Evolutionary conservation across 2,329 filamentous ascomycete genomes (phyloP).

Genomic region (Colletotrichum sojae): DNA sequence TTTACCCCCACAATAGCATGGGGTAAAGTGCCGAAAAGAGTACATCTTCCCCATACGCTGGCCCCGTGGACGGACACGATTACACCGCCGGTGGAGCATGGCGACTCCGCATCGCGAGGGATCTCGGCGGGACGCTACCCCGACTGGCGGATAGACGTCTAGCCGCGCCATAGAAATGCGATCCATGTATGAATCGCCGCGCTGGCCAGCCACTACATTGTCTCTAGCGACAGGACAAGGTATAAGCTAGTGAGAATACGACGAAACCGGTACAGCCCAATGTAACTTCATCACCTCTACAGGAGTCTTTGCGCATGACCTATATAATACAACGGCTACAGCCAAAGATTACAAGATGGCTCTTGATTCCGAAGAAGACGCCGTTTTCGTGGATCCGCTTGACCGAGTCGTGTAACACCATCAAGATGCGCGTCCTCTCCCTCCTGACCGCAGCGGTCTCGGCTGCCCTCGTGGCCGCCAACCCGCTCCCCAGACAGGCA

Average conservation of each 20-base stretch:
- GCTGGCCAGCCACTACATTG: no score
- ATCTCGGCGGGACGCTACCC: conserved; percentile 31
- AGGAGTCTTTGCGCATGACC: not conserved
- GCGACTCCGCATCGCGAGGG: conserved; percentile 13
- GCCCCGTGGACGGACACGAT: conserved; percentile 20
- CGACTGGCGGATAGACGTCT: conserved; percentile 15
- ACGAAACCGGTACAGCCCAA: no score
- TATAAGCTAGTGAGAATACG: no score
- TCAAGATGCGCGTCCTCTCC: conserved; percentile 22
- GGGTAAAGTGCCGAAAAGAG: not conserved
- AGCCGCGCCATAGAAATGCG: conserved; percentile 32
- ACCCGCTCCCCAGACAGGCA: conserved; percentile 18
- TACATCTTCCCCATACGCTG: conserved; percentile 25
- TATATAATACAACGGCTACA: not conserved
- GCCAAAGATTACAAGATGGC: not conserved
- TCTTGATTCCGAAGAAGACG: not conserved
- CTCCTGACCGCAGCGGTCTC: conserved; percentile 4
- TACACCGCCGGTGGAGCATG: conserved; percentile 20
- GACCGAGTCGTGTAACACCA: not conserved
- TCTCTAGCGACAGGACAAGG: not conserved
- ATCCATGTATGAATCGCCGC: not conserved
- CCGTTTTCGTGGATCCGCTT: not conserved
- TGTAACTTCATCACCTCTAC: conserved; percentile 3
- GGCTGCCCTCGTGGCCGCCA: conserved; percentile 8
- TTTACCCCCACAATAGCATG: conserved; percentile 12